A percentile compares a stretch with the other conserved stretches of the same genome.
Evolutionary conservation across 805 yeast species (phyloP).

Genomic region (Lipomyces starkeyi): DNA sequence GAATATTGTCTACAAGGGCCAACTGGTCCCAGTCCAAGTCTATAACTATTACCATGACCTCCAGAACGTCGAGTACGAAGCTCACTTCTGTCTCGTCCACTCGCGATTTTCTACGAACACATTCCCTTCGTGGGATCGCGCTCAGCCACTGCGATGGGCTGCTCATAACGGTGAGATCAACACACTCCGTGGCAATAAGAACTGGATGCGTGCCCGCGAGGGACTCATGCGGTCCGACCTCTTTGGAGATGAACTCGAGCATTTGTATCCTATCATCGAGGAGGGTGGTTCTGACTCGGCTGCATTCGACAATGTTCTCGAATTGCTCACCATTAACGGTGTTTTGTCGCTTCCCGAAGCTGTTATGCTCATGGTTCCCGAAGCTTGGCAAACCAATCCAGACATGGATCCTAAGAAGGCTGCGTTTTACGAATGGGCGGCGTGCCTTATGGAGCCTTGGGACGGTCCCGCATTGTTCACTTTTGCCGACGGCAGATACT

Average conservation of each 20-base stretch:
- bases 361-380: slow-evolving; percentile 95
- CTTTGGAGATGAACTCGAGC: slow-evolving; percentile 90
- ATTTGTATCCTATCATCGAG: slow-evolving; percentile 91
- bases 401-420: slow-evolving; percentile 86
- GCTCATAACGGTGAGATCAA: slow-evolving; percentile 99
- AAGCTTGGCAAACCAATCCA: slow-evolving; percentile 93
- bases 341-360: slow-evolving; percentile 94
- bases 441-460: slow-evolving; percentile 99
- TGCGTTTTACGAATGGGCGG: slow-evolving; percentile 99
- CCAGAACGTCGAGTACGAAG: slow-evolving; percentile 87
- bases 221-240: slow-evolving; percentile 89
- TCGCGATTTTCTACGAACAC: slow-evolving; percentile 98
- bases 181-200: slow-evolving; percentile 95
- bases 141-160: slow-evolving; percentile 95
- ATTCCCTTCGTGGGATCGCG: slow-evolving; percentile 99
- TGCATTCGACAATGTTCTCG: slow-evolving; percentile 94
- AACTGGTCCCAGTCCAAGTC: slow-evolving; percentile 94
- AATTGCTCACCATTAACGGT: slow-evolving; percentile 88
- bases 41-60: slow-evolving; percentile 93
- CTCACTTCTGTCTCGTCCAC: slow-evolving; percentile 95
- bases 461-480: slow-evolving; percentile 98
- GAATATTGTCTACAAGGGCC: slow-evolving; percentile 96
- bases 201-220: slow-evolving; percentile 99
- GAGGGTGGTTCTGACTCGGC: slow-evolving; percentile 99
- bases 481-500: slow-evolving; percentile 95